These are phyloP conservation scores for Primulina eburnea DNA, from an alignment of 257 asterid species.

Conservation along the genomic window DNA sequence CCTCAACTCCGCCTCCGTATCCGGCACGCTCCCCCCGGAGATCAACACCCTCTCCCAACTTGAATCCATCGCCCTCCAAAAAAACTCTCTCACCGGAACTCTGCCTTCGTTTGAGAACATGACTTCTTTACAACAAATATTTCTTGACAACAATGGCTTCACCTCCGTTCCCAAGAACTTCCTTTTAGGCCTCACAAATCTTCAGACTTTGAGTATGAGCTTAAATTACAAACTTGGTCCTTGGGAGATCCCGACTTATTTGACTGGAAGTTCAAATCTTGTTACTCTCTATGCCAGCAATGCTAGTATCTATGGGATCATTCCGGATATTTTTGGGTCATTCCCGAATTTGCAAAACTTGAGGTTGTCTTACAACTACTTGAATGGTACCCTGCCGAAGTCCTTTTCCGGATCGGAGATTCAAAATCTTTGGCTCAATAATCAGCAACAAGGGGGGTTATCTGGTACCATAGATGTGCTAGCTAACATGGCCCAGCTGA, in stretches of 20 bases:
- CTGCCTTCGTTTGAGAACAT: conserved; percentile 78
- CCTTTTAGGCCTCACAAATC: conserved; percentile 49
- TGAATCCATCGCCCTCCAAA: conserved; percentile 51
- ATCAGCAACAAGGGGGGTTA: conserved; percentile 58
- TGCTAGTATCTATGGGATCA: conserved; percentile 48
- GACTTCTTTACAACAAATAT: conserved; percentile 46
- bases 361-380: conserved; percentile 67
- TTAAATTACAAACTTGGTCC: conserved; percentile 40
- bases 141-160: conserved; percentile 56
- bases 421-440: conserved; percentile 70
- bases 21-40: conserved; percentile 72
- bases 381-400: conserved; percentile 64
- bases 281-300: conserved; percentile 51
- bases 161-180: conserved; percentile 48
- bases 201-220: conserved; percentile 48
- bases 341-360: conserved; percentile 58
- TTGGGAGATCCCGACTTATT: conserved; percentile 66
- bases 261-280: conserved; percentile 51
- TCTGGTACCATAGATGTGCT: conserved; percentile 66
- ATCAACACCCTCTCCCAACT: conserved; percentile 62
- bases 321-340: conserved; percentile 65
- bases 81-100: conserved; percentile 61
- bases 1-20: conserved; percentile 46
- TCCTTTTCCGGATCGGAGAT: conserved; percentile 68
- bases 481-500: conserved; percentile 54